These are phyloP conservation scores for Metroxylon sagu DNA, from an alignment of 176 grass and related monocot genomes.

Conservation along the genomic window DNA sequence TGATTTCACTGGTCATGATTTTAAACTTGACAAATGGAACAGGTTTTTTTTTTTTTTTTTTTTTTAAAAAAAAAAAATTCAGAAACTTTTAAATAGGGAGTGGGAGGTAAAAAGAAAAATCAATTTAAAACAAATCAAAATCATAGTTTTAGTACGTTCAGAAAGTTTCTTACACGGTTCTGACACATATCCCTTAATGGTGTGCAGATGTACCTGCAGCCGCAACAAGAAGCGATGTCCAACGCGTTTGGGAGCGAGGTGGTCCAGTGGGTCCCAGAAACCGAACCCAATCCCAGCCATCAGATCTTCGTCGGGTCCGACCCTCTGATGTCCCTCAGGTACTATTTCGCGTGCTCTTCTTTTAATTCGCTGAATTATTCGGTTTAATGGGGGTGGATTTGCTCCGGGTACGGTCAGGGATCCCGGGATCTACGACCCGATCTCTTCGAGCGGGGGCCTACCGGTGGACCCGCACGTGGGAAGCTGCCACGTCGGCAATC, in stretches of 20 bases:
- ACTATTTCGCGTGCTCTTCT: not conserved
- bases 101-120: no score
- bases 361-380: no score
- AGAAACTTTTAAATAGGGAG: no score
- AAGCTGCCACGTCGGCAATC: slow-evolving; percentile 20
- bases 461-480: slow-evolving; percentile 11
- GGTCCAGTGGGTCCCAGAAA: slow-evolving; percentile 32
- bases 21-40: no score
- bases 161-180: not conserved
- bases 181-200: no score
- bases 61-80: no score
- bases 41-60: no score
- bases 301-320: slow-evolving; percentile 34
- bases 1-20: no score
- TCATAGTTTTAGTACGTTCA: no score
- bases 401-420: slow-evolving; percentile 7
- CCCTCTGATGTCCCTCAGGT: slow-evolving; percentile 43
- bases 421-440: slow-evolving; percentile 19
- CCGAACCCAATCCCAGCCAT: slow-evolving; percentile 1
- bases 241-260: slow-evolving; percentile 33
- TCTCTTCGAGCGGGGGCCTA: slow-evolving; percentile 14
- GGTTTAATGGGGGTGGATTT: no score
- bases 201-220: slow-evolving; percentile 28
- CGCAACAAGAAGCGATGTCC: slow-evolving; percentile 19
- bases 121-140: no score